Base-by-base conservation (phyloP, 164 flowering plant species). In the Amborella trichopoda region DNA sequence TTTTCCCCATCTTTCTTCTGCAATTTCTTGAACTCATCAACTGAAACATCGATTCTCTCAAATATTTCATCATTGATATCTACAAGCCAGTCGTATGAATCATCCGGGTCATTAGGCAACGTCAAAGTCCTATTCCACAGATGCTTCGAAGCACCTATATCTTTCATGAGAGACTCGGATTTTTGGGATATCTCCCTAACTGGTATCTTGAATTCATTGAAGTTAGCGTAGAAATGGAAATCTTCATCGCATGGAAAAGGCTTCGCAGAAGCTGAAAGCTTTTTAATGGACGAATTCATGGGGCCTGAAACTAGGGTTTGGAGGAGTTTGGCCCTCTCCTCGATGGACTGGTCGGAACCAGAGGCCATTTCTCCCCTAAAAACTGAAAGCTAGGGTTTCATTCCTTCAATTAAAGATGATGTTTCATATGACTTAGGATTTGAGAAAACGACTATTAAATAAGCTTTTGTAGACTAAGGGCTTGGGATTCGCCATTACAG, bases 211-310 rank as follows among this genome's bases (percentile, higher is more conserved):
- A 93, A 88, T 41, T 78, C 86, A 38, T 56, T 53, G 69, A 93
- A 93, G 48, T 84, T 84, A 72, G 71, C 30, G 62, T 40, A 88
- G 71, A 78, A 91, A 61, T 93, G 89, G 43, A 80, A 93, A 46
- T 93, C 96, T 23, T 72, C 68, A 2, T 68, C 64, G 6, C 68
- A 50, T 0, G 96, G 94, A 19, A 93, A 56, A 37, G 59, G 62
- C 26, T 77, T 63, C 0, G 81, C 72, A 2, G 89, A 73, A 28
- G 55, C 64, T 0, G 91, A 66, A 21, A 93, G 80, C 44, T 62
- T 68, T 11, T 91, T 53, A 6, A 88, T 24, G 1, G 94, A 74
- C 14, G 82, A 64, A 10, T 73, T 28, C 4, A 88, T 45, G 1
- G 78, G 46, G 22, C 76, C 74, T 2, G 66, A 13, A 3, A 64